Conservation (phyloP, 345 rosid genomes). For the Erodium maritimum region DNA sequence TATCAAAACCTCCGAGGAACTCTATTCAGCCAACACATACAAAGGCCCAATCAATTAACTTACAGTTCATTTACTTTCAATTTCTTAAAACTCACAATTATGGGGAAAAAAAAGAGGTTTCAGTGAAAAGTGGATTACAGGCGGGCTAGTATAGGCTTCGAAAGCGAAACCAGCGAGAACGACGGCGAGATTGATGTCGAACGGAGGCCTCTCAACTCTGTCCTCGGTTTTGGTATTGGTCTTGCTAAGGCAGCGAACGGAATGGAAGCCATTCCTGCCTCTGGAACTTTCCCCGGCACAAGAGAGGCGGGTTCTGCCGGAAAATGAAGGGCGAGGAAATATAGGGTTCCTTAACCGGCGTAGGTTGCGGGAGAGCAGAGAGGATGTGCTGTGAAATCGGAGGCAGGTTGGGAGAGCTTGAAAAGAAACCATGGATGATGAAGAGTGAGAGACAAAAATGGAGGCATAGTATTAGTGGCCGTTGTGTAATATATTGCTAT, state of each 20-base stretch:
- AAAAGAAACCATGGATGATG: conserved; percentile 20
- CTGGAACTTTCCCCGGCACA: conserved; percentile 8
- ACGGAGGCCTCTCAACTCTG: conserved; percentile 44
- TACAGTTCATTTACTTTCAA: background rate
- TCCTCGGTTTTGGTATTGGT: conserved; percentile 24
- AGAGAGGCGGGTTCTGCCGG: conserved; percentile 15
- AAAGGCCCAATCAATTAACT: background rate
- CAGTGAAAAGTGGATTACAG: conserved; percentile 25
- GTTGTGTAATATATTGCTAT: no score
- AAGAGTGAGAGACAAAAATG: no score
- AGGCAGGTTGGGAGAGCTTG: conserved; percentile 8
- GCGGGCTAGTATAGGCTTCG: conserved; percentile 68
- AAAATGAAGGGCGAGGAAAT: conserved; percentile 16
- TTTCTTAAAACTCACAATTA: conserved; percentile 1
- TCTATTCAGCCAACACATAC: background rate
- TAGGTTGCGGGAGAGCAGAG: conserved; percentile 9
- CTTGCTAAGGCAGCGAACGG: conserved; percentile 25
- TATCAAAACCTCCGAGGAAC: background rate
- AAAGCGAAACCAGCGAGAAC: conserved; percentile 95
- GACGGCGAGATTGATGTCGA: conserved; percentile 87
- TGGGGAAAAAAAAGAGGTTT: background rate
- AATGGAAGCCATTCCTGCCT: conserved; percentile 10
- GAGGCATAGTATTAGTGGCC: background rate
- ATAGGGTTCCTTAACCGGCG: conserved; percentile 9
- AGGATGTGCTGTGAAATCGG: conserved; percentile 2